These are phyloP conservation scores for Calonectria leucothoes DNA, from an alignment of 2,329 filamentous ascomycete genomes.

Conservation along the genomic window DNA sequence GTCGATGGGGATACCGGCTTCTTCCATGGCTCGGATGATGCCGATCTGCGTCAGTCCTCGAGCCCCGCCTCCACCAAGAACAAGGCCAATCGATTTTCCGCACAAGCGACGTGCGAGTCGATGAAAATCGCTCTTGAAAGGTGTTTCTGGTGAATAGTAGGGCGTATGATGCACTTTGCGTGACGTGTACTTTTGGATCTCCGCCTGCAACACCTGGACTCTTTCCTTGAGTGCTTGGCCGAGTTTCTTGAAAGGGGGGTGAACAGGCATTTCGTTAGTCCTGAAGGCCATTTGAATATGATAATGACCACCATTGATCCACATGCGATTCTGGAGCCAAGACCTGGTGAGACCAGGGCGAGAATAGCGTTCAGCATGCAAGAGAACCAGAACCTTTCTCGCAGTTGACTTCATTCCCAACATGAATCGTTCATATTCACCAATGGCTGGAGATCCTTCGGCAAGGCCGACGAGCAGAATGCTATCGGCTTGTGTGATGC, in stretches of 20 bases:
- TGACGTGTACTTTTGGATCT: slow-evolving; percentile 98
- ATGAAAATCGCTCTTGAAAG: slow-evolving; percentile 97
- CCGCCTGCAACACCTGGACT: slow-evolving; percentile 93
- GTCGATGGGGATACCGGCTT: slow-evolving; percentile 95
- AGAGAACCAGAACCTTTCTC: slow-evolving; percentile 88
- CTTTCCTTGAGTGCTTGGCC: slow-evolving; percentile 90
- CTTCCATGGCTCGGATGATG: slow-evolving; percentile 93
- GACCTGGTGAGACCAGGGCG: slow-evolving; percentile 84
- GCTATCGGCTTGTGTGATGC: slow-evolving; percentile 95
- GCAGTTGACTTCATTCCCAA: slow-evolving; percentile 98
- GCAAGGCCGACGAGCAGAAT: slow-evolving; percentile 93
- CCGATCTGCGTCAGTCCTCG: slow-evolving; percentile 93
- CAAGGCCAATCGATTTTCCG: slow-evolving; percentile 93
- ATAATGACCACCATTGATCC: slow-evolving; percentile 98
- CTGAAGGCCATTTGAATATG: slow-evolving; percentile 96
- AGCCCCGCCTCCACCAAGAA: slow-evolving; percentile 93
- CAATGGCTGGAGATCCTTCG: slow-evolving; percentile 88
- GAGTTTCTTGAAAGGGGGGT: slow-evolving; percentile 80
- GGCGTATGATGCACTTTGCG: slow-evolving; percentile 89
- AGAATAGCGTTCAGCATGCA: slow-evolving; percentile 91
- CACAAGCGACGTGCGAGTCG: slow-evolving; percentile 89
- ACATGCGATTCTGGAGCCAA: slow-evolving; percentile 92
- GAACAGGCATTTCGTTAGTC: slow-evolving; percentile 79
- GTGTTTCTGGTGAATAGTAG: slow-evolving; percentile 89
- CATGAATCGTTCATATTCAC: slow-evolving; percentile 96